Percentiles rank a stretch among this genome's conserved stretches.
phyloP scores from a whole-genome alignment of 768 basidiomycete genomes.

The Trametes gibbosa region DNA sequence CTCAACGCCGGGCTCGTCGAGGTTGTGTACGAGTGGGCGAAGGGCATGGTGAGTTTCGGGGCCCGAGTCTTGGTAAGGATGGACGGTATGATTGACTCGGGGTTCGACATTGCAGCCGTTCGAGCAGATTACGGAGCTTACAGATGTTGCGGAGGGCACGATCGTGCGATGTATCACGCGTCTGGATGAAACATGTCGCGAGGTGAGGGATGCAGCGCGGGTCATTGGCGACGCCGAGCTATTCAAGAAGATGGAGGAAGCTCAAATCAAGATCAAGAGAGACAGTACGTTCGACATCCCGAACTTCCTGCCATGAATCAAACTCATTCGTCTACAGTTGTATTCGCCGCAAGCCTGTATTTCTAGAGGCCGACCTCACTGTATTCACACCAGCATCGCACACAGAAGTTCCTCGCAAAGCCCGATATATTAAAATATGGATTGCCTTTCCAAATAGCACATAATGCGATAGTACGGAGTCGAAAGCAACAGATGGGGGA shows the following conservation, averaged over 20 bases:
- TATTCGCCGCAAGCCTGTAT: slow-evolving; percentile 86
- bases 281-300: slow-evolving; percentile 68
- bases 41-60: slow-evolving; percentile 80
- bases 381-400: background rate
- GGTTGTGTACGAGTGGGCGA: slow-evolving; percentile 99
- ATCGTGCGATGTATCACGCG: slow-evolving; percentile 96
- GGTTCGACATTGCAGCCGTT: slow-evolving; percentile 66
- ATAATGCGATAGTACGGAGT: slow-evolving; percentile 13
- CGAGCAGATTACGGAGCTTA: slow-evolving; percentile 87
- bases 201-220: slow-evolving; percentile 94
- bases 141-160: slow-evolving; percentile 95
- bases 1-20: slow-evolving; percentile 92
- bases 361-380: slow-evolving; percentile 45
- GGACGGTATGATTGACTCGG: background rate
- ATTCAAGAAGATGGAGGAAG: slow-evolving; percentile 98
- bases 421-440: slow-evolving; percentile 25
- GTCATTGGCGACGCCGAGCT: slow-evolving; percentile 95
- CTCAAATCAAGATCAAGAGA: slow-evolving; percentile 89
- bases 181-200: slow-evolving; percentile 94
- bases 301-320: background rate
- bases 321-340: slow-evolving; percentile 45
- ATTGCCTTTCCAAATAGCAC: slow-evolving; percentile 18
- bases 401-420: slow-evolving; percentile 16
- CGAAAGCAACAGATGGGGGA: slow-evolving; percentile 5
- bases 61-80: no score